Evolutionary conservation across 2,329 filamentous ascomycete species (phyloP).

Genomic region (Cladophialophora psammophila): DNA sequence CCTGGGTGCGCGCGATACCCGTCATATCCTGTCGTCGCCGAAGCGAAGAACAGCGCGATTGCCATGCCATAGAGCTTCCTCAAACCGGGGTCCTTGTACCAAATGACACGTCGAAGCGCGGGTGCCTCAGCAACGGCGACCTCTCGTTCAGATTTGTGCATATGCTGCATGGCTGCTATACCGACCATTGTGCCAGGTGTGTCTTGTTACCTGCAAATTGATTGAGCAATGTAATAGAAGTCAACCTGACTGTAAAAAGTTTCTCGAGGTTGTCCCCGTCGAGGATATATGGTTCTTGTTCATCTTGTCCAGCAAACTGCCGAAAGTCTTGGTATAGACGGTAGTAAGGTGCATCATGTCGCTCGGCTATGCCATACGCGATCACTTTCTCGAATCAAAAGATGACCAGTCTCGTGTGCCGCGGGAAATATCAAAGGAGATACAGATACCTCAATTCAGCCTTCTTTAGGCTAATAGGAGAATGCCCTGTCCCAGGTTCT

Average conservation of each 20-base stretch:
- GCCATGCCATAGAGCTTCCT: slow-evolving; percentile 63
- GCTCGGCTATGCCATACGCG: background rate
- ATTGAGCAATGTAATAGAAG: background rate
- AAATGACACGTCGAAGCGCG: slow-evolving; percentile 63
- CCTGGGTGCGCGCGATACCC: slow-evolving; percentile 47
- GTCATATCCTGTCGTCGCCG: slow-evolving; percentile 65
- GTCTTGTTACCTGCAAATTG: background rate
- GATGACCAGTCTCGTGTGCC: no score
- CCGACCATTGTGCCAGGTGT: slow-evolving; percentile 14
- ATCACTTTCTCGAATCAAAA: slow-evolving; percentile 6
- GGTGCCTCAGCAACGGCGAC: slow-evolving; percentile 55
- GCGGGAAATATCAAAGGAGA: slow-evolving; percentile 1
- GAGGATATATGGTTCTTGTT: slow-evolving; percentile 10
- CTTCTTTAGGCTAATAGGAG: slow-evolving; percentile 28
- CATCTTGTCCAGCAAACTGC: slow-evolving; percentile 1
- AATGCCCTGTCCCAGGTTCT: slow-evolving; percentile 17
- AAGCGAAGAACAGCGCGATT: slow-evolving; percentile 65
- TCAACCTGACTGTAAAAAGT: background rate
- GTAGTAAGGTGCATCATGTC: background rate
- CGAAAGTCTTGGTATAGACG: slow-evolving; percentile 9
- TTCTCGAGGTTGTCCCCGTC: background rate
- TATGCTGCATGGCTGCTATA: slow-evolving; percentile 11
- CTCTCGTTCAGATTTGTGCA: slow-evolving; percentile 44
- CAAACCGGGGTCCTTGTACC: slow-evolving; percentile 64
- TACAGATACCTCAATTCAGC: slow-evolving; percentile 17